Evolutionary conservation across 1,284 basidiomycete species (phyloP).

Genomic region (Fomitopsis betulina): DNA sequence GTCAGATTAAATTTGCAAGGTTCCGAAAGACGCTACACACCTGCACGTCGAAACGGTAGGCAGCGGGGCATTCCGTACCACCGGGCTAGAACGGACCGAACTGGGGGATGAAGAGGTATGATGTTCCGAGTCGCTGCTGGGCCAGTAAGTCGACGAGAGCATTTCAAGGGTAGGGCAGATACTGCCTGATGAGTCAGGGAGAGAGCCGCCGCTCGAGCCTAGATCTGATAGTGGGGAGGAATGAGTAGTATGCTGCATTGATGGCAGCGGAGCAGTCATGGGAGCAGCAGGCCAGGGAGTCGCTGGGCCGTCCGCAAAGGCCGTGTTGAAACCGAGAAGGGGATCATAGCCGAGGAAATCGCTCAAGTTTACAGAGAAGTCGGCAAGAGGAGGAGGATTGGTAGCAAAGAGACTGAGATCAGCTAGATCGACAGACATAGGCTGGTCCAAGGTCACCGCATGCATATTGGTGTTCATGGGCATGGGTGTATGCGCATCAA

Average conservation of each 20-base stretch:
- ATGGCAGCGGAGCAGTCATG: neutral
- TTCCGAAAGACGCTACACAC: neutral
- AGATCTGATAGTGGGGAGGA: neutral
- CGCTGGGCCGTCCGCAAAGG: neutral
- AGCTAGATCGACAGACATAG: neutral
- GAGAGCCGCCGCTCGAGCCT: neutral
- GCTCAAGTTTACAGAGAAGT: neutral
- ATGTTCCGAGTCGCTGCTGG: neutral
- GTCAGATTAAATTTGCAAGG: neutral
- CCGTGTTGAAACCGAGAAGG: neutral
- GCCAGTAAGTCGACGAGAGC: constrained; percentile 1
- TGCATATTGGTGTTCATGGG: neutral
- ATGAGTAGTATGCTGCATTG: neutral
- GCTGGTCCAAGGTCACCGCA: neutral
- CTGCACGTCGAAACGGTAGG: neutral
- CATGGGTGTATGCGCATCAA: neutral
- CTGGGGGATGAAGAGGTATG: neutral
- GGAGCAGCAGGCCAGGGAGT: neutral
- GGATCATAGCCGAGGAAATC: constrained; percentile 1
- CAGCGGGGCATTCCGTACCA: neutral
- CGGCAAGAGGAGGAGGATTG: neutral
- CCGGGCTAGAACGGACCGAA: neutral
- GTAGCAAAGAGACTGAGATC: neutral
- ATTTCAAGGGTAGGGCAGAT: neutral
- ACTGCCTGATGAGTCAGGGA: neutral